Evolutionary conservation across 208 protist genomes (phyloP), one percentile per base, ranked within the genome.

Genomic region (Leptomonas pyrrhocoris): DNA sequence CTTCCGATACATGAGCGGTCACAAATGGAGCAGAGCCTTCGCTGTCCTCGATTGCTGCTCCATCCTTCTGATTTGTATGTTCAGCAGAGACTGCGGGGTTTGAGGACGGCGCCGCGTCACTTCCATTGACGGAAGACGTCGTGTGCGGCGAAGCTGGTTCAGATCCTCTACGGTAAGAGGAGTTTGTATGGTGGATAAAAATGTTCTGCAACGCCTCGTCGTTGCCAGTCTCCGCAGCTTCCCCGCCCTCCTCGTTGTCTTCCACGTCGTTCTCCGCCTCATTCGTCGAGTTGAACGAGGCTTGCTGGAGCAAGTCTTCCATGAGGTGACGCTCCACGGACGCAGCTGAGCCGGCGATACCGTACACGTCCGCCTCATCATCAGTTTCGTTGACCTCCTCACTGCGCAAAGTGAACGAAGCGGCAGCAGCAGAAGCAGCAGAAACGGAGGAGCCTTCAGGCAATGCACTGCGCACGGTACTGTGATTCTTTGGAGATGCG

Each of bases 301-400:
- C 58, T 30, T 64, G 58, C 25, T 46, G 43, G 36, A 64, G 58
- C 16, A 64, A 21, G 28, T 64, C 58, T 7, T 50, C 58, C 43
- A 64, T 64, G 12, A 62, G 5, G 3, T 50, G 38, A 23, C 58
- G 3, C 28, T 53, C 58, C 43, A 38, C 27, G 3, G 25, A 5
- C 1, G 58, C 45, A 12, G 58, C 4, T 9, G 58, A 64, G 23
- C 42, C 25, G 5, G 45, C 43, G 21, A 64, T 64, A 4, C 58
- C 58, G 58, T 64, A 64, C 42, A 64, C 58, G 11, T 64, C 58
- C 19, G 40, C 45, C 12, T 64, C 58, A 15, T 50, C 27, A 0
- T 50, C 43, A 0, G n/a, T n/a, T n/a, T n/a, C n/a, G n/a, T 19
- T 27, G 2, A 50, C 27, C 40, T 40, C 58, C 4, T 40, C 27